Evolutionary conservation across 495 filamentous ascomycete species (phyloP).

Genomic region (Pyronema omphalodes): DNA sequence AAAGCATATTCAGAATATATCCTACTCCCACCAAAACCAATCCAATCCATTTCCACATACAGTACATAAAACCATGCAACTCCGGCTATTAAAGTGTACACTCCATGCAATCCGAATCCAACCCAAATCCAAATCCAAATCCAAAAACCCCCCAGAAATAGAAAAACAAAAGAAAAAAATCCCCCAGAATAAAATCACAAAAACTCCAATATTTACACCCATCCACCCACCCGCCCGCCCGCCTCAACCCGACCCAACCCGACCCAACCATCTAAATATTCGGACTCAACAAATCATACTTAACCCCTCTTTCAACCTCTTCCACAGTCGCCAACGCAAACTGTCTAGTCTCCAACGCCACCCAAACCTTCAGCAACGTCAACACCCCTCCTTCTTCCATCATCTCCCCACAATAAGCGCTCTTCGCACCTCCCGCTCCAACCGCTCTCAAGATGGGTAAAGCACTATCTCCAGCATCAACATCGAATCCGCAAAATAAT

Average conservation of each 20-base stretch:
- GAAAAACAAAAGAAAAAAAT: background rate
- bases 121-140: background rate
- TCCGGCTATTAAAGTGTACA: no score
- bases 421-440: conserved; percentile 43
- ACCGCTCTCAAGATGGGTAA: conserved; percentile 82
- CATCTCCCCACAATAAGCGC: conserved; percentile 40
- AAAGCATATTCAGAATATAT: no score
- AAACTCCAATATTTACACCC: background rate
- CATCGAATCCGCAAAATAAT: conserved; percentile 39
- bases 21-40: no score
- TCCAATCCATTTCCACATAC: no score
- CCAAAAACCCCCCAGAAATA: background rate
- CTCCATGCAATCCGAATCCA: no score
- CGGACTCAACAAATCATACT: conserved; percentile 63
- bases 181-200: background rate
- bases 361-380: conserved; percentile 89
- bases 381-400: conserved; percentile 2
- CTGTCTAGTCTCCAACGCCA: conserved; percentile 71
- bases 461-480: conserved; percentile 44
- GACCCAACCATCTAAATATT: conserved; percentile 65
- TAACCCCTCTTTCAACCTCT: conserved; percentile 69
- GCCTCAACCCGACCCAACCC: no score
- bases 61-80: no score
- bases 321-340: conserved; percentile 78
- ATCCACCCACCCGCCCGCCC: background rate